These are phyloP conservation scores for Calonectria hongkongensis DNA, from an alignment of 2,329 filamentous ascomycete genomes.

Conservation along the genomic window DNA sequence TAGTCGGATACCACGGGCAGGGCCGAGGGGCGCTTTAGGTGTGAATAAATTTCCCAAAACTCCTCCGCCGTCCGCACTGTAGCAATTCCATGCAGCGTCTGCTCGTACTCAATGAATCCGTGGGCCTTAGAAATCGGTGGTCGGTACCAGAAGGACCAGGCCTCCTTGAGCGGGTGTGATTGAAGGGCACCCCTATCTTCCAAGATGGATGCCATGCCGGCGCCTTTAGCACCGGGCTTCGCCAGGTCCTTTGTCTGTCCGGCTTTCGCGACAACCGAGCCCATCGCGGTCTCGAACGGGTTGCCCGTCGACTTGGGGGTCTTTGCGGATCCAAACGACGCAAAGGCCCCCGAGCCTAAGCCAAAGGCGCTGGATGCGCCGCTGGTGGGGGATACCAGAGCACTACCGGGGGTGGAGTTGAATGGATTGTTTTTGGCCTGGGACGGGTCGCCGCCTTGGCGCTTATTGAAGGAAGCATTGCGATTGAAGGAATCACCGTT, in stretches of 20 bases:
- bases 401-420: constrained; percentile 80
- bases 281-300: constrained; percentile 84
- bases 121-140: constrained; percentile 98
- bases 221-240: constrained; percentile 56
- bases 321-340: constrained; percentile 88
- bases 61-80: constrained; percentile 88
- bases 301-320: constrained; percentile 90
- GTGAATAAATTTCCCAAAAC: constrained; percentile 92
- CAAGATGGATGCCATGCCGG: constrained; percentile 67
- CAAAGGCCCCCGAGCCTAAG: constrained; percentile 95
- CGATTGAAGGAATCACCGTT: constrained; percentile 76
- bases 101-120: constrained; percentile 91
- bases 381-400: constrained; percentile 64
- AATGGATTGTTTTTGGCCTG: constrained; percentile 88
- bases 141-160: constrained; percentile 98
- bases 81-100: constrained; percentile 92
- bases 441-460: constrained; percentile 82
- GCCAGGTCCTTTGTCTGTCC: constrained; percentile 56
- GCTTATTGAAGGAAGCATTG: constrained; percentile 79
- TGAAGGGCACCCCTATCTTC: constrained; percentile 64
- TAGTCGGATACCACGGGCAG: constrained; percentile 97
- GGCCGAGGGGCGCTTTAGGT: constrained; percentile 91
- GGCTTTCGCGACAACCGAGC: constrained; percentile 61
- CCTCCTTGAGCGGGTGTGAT: constrained; percentile 81
- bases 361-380: constrained; percentile 93